phyloP scores from a whole-genome alignment of 345 rosid genomes.

The Melaleuca quinquenervia region DNA sequence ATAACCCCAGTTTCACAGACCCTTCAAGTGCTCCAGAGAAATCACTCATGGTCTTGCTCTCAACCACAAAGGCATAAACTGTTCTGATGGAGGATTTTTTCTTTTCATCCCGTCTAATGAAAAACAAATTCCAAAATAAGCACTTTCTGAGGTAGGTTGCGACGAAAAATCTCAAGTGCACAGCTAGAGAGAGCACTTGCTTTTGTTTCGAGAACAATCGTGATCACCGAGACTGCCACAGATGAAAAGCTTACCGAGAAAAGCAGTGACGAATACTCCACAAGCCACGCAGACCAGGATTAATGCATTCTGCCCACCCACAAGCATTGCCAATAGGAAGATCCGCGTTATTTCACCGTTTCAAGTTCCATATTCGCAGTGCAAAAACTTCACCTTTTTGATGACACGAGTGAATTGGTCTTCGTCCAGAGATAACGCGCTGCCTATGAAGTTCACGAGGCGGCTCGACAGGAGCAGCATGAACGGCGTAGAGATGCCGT shows the following conservation, averaged over 20 bases:
- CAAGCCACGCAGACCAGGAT: constrained; percentile 59
- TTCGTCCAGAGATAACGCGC: constrained; percentile 5
- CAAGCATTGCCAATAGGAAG: background rate
- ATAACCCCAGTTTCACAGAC: constrained; percentile 2
- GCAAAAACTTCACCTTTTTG: constrained; percentile 24
- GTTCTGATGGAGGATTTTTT: constrained; percentile 4
- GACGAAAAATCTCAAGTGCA: background rate
- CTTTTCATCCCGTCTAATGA: background rate
- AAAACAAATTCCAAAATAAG: background rate
- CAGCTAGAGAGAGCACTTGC: background rate
- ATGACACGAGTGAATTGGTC: constrained; percentile 25
- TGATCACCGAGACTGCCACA: background rate
- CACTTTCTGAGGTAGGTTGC: too few species aligned
- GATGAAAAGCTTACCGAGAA: constrained; percentile 38
- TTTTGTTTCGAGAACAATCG: background rate
- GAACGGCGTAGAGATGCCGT: constrained; percentile 65
- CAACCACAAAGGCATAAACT: constrained; percentile 8
- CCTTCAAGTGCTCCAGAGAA: constrained; percentile 8
- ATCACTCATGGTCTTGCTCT: background rate
- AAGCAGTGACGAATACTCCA: constrained; percentile 61
- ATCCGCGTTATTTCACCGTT: background rate
- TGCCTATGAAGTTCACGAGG: constrained; percentile 67
- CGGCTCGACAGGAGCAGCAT: constrained; percentile 46
- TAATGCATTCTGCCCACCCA: constrained; percentile 44
- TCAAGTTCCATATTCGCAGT: background rate